phyloP scores from a whole-genome alignment of 306 rosid genomes.

The Quercus gilva region DNA sequence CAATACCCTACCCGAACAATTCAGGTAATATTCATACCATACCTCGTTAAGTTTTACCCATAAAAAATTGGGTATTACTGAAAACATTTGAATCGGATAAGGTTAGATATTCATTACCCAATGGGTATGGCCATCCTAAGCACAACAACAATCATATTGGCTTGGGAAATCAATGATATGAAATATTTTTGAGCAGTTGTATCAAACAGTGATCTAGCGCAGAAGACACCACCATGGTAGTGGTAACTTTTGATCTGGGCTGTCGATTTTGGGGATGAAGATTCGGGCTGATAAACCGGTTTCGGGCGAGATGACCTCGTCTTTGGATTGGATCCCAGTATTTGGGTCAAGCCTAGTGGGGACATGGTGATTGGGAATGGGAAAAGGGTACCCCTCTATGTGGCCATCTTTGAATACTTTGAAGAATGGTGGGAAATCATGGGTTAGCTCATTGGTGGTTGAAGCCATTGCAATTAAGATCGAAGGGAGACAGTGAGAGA shows the following conservation, averaged over 20 bases:
- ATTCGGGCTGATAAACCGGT: conserved; percentile 11
- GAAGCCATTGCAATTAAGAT: not conserved
- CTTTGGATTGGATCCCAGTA: conserved; percentile 24
- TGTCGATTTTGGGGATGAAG: conserved; percentile 14
- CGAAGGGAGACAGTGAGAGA: not conserved
- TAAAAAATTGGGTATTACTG: no score
- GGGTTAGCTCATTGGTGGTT: conserved; percentile 3
- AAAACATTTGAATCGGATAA: no score
- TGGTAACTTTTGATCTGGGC: conserved; percentile 14
- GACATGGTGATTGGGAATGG: not conserved
- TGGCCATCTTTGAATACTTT: conserved; percentile 26
- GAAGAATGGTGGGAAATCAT: conserved; percentile 18
- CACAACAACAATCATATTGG: conserved; percentile 6
- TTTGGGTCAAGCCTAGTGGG: conserved; percentile 10
- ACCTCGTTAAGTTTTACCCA: no score
- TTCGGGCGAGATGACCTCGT: conserved; percentile 9
- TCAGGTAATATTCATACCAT: no score
- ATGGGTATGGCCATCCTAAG: no score
- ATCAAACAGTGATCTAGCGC: conserved; percentile 21
- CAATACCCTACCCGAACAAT: no score
- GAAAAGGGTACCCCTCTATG: not conserved
- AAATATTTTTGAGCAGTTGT: not conserved
- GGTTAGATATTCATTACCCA: no score
- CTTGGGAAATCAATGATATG: conserved; percentile 7
- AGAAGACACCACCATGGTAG: conserved; percentile 39